Evolutionary conservation across 306 rosid genomes (phyloP).

Genomic region (Sphenostylis stenocarpa): DNA sequence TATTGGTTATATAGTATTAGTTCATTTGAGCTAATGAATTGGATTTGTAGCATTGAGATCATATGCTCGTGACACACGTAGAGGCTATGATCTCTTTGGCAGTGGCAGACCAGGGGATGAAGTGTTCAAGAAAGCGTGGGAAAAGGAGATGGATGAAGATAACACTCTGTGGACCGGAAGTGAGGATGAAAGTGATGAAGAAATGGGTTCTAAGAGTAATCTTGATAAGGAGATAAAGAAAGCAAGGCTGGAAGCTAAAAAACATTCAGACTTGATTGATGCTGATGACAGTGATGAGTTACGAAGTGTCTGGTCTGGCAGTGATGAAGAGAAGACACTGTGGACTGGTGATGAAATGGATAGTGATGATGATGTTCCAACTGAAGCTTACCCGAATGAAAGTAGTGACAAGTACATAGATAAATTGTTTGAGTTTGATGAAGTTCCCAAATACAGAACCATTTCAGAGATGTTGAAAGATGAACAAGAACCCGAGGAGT

Average conservation of each 20-base stretch:
- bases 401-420: slow-evolving; percentile 74
- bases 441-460: slow-evolving; percentile 73
- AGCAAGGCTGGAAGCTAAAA: slow-evolving; percentile 68
- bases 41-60: slow-evolving; percentile 54
- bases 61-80: slow-evolving; percentile 49
- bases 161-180: slow-evolving; percentile 70
- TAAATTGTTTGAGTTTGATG: slow-evolving; percentile 82
- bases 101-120: slow-evolving; percentile 56
- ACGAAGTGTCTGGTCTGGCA: slow-evolving; percentile 84
- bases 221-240: slow-evolving; percentile 63
- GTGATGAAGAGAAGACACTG: slow-evolving; percentile 83
- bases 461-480: slow-evolving; percentile 66
- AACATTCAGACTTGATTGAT: slow-evolving; percentile 67
- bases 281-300: slow-evolving; percentile 84
- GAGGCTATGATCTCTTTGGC: slow-evolving; percentile 70
- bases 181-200: slow-evolving; percentile 65
- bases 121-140: slow-evolving; percentile 71
- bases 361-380: slow-evolving; percentile 69
- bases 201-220: slow-evolving; percentile 36
- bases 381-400: slow-evolving; percentile 82
- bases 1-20: not conserved
- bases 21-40: slow-evolving; percentile 12
- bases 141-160: slow-evolving; percentile 74
- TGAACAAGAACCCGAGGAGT: slow-evolving; percentile 78
- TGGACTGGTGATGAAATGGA: slow-evolving; percentile 92